Conservation (phyloP, 352 stramenopile species). For the Pythium oligandrum region DNA sequence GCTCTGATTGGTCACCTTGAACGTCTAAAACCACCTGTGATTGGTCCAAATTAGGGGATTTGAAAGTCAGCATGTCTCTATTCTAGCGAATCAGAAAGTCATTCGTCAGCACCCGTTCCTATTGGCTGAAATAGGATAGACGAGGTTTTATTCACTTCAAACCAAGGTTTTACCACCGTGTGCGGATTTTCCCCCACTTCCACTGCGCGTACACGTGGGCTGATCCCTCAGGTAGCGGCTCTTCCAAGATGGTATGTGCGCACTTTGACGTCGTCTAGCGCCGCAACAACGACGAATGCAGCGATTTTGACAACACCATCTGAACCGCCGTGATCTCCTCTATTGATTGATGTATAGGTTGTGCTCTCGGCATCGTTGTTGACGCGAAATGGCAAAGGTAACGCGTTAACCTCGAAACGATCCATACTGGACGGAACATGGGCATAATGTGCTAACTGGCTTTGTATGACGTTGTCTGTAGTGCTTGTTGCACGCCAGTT, state of each 20-base stretch:
- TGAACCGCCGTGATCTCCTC: too few relatives aligned
- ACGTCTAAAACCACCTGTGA: background rate
- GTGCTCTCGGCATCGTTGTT: slow-evolving; percentile 95
- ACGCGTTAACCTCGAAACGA: slow-evolving; percentile 7
- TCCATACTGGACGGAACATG: background rate
- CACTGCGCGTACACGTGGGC: slow-evolving; percentile 22
- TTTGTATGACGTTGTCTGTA: slow-evolving; percentile 20
- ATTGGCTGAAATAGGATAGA: slow-evolving; percentile 6
- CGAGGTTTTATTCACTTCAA: slow-evolving; percentile 11
- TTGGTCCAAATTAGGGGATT: slow-evolving; percentile 2
- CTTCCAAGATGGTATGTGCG: too few relatives aligned
- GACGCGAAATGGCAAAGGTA: slow-evolving; percentile 93
- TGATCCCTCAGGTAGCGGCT: too few relatives aligned
- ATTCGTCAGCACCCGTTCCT: background rate
- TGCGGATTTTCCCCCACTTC: slow-evolving; percentile 19
- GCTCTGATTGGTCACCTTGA: too few relatives aligned
- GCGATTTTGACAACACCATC: too few relatives aligned
- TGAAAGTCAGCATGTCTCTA: too few relatives aligned
- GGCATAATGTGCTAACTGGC: background rate
- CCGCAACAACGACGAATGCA: too few relatives aligned
- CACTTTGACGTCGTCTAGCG: too few relatives aligned
- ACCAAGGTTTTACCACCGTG: too few relatives aligned
- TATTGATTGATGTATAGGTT: slow-evolving; percentile 51
- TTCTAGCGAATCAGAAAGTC: background rate
- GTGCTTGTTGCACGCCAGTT: slow-evolving; percentile 97